phyloP scores from a whole-genome alignment of 106 monocot species.

The Acorus calamus region DNA sequence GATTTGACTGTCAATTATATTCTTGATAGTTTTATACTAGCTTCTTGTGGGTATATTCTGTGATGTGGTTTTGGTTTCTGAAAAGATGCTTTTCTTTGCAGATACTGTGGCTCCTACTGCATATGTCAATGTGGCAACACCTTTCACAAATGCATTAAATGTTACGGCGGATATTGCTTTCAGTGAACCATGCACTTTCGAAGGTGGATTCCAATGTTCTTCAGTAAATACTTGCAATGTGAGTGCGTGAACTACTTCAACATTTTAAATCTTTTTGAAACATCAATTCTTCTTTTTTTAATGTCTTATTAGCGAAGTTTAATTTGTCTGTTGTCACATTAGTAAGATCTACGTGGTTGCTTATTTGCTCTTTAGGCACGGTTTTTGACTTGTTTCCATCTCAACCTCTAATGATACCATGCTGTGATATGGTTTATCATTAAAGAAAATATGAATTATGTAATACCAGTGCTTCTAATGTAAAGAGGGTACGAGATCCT shows the following conservation, averaged over 20 bases:
- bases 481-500: too few species aligned
- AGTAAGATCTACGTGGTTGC: too few species aligned
- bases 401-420: too few species aligned
- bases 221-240: slow-evolving; percentile 56
- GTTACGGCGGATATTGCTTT: slow-evolving; percentile 52
- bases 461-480: too few species aligned
- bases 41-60: background rate
- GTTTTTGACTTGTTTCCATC: too few species aligned
- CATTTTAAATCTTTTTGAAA: too few species aligned
- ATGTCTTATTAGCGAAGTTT: too few species aligned
- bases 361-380: too few species aligned
- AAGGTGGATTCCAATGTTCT: slow-evolving; percentile 70
- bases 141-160: slow-evolving; percentile 74
- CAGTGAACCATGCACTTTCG: slow-evolving; percentile 68
- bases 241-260: slow-evolving; percentile 14
- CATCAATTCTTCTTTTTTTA: too few species aligned
- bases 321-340: too few species aligned
- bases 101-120: slow-evolving; percentile 91
- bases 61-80: background rate
- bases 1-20: background rate
- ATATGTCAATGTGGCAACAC: slow-evolving; percentile 33
- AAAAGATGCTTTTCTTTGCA: slow-evolving; percentile 22
- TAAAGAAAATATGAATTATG: too few species aligned
- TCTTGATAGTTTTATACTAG: background rate
- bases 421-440: too few species aligned